These are phyloP conservation scores for Lipomyces mesembrius DNA, from an alignment of 805 yeast genomes.

Conservation along the genomic window DNA sequence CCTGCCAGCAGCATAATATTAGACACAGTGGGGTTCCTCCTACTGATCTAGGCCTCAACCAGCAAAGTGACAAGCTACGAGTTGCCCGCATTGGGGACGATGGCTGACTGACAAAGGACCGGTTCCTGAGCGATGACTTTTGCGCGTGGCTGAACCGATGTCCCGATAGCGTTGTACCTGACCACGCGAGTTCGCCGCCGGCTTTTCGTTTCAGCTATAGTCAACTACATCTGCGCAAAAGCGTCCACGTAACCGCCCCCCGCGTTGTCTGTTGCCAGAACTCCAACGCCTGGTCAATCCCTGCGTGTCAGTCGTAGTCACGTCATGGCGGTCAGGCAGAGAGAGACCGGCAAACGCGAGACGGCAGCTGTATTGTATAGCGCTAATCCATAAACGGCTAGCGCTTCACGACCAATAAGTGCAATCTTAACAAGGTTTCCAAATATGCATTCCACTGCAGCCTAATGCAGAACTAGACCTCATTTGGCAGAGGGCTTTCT, in stretches of 20 bases:
- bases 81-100: neutral
- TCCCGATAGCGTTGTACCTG: neutral
- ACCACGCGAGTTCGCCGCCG: neutral
- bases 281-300: neutral
- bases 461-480: neutral
- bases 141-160: neutral
- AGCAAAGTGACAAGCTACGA: neutral
- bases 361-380: neutral
- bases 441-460: neutral
- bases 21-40: too few relatives aligned
- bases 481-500: neutral
- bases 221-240: neutral
- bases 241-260: neutral
- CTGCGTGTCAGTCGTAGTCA: neutral
- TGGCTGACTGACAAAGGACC: neutral
- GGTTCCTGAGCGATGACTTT: neutral
- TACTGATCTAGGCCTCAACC: too few relatives aligned
- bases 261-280: neutral
- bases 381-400: neutral
- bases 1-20: too few relatives aligned
- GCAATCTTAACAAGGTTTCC: conserved; percentile 6
- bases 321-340: too few relatives aligned
- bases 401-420: neutral
- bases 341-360: neutral
- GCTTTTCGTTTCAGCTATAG: neutral